Percentiles rank a stretch among this genome's conserved stretches.
Conservation (phyloP, 495 filamentous ascomycete genomes). For the Tuber magnatum region DNA sequence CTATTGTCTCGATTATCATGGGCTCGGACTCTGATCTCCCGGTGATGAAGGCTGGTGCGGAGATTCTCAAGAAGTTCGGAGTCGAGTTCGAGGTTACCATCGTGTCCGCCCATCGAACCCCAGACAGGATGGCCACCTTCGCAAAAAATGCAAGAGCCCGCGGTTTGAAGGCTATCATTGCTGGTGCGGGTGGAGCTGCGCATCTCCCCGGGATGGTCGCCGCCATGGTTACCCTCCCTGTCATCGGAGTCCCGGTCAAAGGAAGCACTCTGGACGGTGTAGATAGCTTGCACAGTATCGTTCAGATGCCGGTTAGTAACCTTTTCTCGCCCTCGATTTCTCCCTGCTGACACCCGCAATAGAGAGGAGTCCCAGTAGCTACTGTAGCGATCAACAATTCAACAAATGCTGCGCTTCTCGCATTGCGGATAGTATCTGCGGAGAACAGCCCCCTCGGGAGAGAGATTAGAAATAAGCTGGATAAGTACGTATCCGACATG, state of each 20-base stretch:
- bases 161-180: constrained; percentile 85
- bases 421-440: constrained; percentile 72
- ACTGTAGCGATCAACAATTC: constrained; percentile 91
- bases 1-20: constrained; percentile 80
- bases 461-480: constrained; percentile 54
- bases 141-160: constrained; percentile 59
- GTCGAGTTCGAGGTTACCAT: constrained; percentile 73
- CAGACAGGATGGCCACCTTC: constrained; percentile 70
- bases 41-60: constrained; percentile 65
- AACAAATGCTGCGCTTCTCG: constrained; percentile 82
- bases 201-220: constrained; percentile 90
- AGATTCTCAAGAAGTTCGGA: constrained; percentile 65
- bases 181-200: constrained; percentile 86
- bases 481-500: constrained; percentile 57
- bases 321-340: constrained; percentile 3
- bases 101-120: constrained; percentile 90
- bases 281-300: constrained; percentile 82
- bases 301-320: constrained; percentile 75
- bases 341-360: constrained; percentile 24
- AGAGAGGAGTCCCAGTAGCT: constrained; percentile 70
- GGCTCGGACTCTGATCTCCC: constrained; percentile 90
- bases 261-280: constrained; percentile 78
- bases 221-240: constrained; percentile 76
- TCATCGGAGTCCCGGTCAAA: constrained; percentile 88
- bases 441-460: constrained; percentile 51